A percentile compares a stretch with the other conserved stretches of the same genome.
phyloP scores from a whole-genome alignment of 2,329 filamentous ascomycete genomes.

The Colletotrichum chrysophilum region DNA sequence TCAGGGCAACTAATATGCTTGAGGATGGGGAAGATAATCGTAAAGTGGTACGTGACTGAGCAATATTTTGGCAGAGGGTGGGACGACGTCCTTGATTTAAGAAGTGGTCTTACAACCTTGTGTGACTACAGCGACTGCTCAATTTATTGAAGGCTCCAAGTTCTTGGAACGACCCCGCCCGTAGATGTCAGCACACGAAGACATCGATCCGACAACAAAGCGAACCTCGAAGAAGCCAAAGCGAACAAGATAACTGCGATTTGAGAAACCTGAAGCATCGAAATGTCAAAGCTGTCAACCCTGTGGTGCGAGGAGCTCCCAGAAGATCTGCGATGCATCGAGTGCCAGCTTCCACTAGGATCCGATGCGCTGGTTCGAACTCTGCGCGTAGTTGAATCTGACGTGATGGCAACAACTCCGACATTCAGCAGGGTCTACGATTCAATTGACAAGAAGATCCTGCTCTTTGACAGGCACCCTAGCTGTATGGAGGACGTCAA shows the following conservation, averaged over 20 bases:
- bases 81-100: neutral
- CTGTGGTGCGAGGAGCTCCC: neutral
- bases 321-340: neutral
- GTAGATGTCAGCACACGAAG: neutral
- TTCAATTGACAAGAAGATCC: neutral
- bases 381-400: fast-evolving
- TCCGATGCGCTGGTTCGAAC: neutral
- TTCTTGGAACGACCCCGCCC: neutral
- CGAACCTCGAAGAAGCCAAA: too few relatives aligned
- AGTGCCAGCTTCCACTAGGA: neutral
- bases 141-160: neutral
- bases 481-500: neutral
- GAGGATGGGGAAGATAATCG: neutral
- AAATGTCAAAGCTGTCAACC: neutral
- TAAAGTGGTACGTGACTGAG: neutral
- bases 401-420: neutral
- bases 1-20: fast-evolving
- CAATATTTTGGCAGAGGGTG: neutral
- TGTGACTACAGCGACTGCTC: neutral
- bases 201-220: neutral
- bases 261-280: too few relatives aligned
- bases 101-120: fast-evolving
- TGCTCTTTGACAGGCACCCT: fast-evolving
- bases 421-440: neutral
- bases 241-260: too few relatives aligned